phyloP scores from a whole-genome alignment of 129 eudicot species.

The Ambrosia artemisiifolia region DNA sequence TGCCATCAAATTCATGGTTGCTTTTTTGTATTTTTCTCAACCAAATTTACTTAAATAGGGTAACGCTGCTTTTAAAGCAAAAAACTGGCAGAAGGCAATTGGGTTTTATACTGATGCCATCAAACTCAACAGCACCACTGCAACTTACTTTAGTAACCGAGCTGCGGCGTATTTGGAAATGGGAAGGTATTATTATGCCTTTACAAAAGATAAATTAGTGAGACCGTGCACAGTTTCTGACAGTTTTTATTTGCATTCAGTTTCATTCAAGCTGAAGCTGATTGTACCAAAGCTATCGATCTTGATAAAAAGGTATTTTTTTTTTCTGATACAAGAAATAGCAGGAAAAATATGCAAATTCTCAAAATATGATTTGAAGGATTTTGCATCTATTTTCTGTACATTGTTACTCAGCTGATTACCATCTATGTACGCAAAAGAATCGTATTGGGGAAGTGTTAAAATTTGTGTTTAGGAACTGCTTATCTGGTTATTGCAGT shows the following conservation, averaged over 20 bases:
- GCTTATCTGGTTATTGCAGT: no score
- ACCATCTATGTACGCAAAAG: no score
- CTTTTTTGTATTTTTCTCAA: not conserved
- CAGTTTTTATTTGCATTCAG: constrained; percentile 36
- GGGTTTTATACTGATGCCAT: constrained; percentile 89
- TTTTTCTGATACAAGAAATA: not conserved
- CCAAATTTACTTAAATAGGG: constrained; percentile 44
- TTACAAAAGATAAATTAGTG: not conserved
- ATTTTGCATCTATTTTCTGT: no score
- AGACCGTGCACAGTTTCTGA: not conserved
- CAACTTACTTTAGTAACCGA: constrained; percentile 78
- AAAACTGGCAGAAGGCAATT: constrained; percentile 76
- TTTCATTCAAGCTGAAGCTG: constrained; percentile 74
- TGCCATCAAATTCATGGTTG: not conserved
- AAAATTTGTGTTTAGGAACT: no score
- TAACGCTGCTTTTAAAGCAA: constrained; percentile 74
- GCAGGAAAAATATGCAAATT: no score
- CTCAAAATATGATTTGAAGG: no score
- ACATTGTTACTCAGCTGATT: no score
- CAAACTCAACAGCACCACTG: constrained; percentile 62
- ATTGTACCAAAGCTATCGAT: constrained; percentile 76
- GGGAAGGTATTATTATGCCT: constrained; percentile 44
- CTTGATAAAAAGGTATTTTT: constrained; percentile 78
- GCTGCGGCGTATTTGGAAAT: constrained; percentile 87
- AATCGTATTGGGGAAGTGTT: no score